phyloP scores from a whole-genome alignment of 352 stramenopile genomes.

The Phytophthora nicotianae region DNA sequence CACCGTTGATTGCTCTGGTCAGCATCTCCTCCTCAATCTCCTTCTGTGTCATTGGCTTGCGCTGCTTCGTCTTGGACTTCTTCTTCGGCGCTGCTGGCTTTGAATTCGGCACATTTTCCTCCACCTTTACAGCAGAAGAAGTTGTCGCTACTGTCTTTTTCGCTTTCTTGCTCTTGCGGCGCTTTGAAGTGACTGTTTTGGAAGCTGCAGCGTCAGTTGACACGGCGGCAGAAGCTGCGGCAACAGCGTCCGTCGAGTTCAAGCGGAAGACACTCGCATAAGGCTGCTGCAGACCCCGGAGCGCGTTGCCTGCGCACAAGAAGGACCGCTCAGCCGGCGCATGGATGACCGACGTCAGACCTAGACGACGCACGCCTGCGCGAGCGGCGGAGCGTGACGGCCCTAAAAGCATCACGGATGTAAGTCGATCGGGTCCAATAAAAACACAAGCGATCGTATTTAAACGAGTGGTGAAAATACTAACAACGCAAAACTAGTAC shows the following conservation, averaged over 20 bases:
- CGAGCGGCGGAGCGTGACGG: constrained; percentile 18
- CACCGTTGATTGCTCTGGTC: constrained; percentile 24
- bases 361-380: constrained; percentile 20
- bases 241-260: constrained; percentile 7
- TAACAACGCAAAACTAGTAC: too few relatives aligned
- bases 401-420: constrained; percentile 25
- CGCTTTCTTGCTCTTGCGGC: constrained; percentile 31
- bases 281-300: constrained; percentile 1
- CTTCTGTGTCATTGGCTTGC: constrained; percentile 35
- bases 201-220: not conserved
- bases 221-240: not conserved
- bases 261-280: constrained; percentile 11
- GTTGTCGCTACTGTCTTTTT: constrained; percentile 33
- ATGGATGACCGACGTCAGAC: constrained; percentile 2
- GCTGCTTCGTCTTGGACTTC: constrained; percentile 19
- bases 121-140: not conserved
- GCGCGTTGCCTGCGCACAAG: not conserved
- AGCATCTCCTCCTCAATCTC: constrained; percentile 47
- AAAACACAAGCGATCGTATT: not conserved
- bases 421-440: not conserved
- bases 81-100: constrained; percentile 2
- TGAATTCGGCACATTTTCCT: constrained; percentile 11
- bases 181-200: constrained; percentile 37
- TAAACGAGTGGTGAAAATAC: too few relatives aligned
- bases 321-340: constrained; percentile 6